phyloP scores from a whole-genome alignment of 257 asterid genomes.

The Paraleonurus japonicus region DNA sequence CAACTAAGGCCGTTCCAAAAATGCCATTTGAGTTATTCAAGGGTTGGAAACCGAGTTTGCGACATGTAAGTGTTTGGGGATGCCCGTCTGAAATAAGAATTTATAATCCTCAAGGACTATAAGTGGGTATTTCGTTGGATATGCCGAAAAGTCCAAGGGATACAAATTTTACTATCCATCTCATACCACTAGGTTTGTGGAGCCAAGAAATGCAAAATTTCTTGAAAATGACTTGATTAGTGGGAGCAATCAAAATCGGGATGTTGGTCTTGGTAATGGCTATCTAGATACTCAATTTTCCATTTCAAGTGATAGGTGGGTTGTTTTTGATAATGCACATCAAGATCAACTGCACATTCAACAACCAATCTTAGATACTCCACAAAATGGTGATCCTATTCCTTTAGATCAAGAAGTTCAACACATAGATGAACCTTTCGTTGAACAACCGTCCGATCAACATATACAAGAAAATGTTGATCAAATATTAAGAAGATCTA shows the following conservation, averaged over 20 bases:
- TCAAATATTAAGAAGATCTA: background rate
- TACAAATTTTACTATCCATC: background rate
- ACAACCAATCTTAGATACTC: background rate
- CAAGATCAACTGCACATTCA: background rate
- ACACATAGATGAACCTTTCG: background rate
- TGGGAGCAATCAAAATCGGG: background rate
- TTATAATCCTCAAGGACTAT: constrained; percentile 7
- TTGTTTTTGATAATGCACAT: background rate
- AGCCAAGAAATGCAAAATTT: constrained; percentile 12
- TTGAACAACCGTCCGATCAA: background rate
- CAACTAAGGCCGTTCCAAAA: background rate
- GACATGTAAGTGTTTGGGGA: background rate
- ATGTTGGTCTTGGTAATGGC: background rate
- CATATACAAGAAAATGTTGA: background rate
- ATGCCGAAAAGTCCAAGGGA: background rate
- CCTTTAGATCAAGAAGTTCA: background rate
- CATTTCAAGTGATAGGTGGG: background rate
- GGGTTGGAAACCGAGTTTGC: background rate
- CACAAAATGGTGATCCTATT: background rate
- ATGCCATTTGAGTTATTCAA: background rate
- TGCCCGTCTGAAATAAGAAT: background rate
- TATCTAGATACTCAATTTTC: background rate
- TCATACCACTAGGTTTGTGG: background rate
- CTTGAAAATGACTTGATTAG: background rate
- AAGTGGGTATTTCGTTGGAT: constrained; percentile 3